phyloP scores from a whole-genome alignment of 768 basidiomycete species.

The Porphyrellus cyaneotinctus region DNA sequence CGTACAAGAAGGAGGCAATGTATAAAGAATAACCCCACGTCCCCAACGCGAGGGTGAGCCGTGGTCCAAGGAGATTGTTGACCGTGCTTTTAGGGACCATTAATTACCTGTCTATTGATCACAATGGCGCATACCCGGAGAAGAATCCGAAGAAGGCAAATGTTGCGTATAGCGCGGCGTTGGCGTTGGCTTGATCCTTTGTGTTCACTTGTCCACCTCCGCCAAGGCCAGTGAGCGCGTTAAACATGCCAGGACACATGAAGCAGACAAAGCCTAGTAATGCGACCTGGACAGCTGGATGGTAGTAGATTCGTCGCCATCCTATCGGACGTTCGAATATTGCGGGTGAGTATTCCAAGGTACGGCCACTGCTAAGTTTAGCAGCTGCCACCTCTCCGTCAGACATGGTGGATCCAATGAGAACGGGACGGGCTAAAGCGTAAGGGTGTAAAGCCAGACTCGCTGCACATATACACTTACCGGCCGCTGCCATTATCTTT shows the following conservation, averaged over 20 bases:
- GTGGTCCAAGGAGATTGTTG: slow-evolving; percentile 64
- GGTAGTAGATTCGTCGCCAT: slow-evolving; percentile 51
- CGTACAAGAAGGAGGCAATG: slow-evolving; percentile 44
- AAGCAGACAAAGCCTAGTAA: slow-evolving; percentile 65
- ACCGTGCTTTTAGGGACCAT: neutral
- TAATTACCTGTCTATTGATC: neutral
- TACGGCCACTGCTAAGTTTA: too few species aligned
- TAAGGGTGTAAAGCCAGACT: too few species aligned
- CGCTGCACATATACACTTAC: too few species aligned
- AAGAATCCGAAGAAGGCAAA: slow-evolving; percentile 46
- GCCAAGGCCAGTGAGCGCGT: slow-evolving; percentile 75
- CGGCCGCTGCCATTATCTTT: too few species aligned
- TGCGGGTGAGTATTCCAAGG: too few species aligned
- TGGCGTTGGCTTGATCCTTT: slow-evolving; percentile 63
- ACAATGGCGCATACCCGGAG: neutral
- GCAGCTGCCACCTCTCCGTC: slow-evolving; percentile 11
- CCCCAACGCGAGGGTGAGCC: slow-evolving; percentile 46
- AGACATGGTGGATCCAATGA: slow-evolving; percentile 16
- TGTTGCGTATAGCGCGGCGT: slow-evolving; percentile 58
- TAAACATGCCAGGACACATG: slow-evolving; percentile 68
- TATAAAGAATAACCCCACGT: slow-evolving; percentile 51
- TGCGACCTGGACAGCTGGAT: slow-evolving; percentile 39
- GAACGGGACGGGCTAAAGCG: too few species aligned
- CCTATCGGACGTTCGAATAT: slow-evolving; percentile 49
- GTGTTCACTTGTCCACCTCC: slow-evolving; percentile 71